These are phyloP conservation scores for Sporobolomyces phaffii DNA, from an alignment of 768 basidiomycete genomes.

Conservation along the genomic window DNA sequence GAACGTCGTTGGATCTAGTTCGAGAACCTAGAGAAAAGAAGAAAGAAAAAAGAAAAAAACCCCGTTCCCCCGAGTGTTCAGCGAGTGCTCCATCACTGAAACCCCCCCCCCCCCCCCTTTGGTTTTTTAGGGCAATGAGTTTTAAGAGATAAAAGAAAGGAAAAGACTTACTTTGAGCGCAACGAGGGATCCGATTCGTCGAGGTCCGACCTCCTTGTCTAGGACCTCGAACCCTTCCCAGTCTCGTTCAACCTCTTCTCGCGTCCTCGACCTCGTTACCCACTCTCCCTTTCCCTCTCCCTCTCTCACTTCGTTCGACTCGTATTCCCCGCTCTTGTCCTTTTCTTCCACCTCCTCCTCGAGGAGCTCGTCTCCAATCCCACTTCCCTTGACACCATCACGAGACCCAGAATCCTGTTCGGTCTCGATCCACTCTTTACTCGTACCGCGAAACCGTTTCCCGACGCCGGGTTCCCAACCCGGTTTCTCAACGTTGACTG, in stretches of 20 bases:
- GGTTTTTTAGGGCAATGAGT: too few species aligned
- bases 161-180: too few species aligned
- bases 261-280: slow-evolving; percentile 1
- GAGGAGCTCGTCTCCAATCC: neutral
- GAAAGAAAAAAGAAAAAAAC: neutral
- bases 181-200: too few species aligned
- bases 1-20: slow-evolving; percentile 35
- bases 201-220: too few species aligned
- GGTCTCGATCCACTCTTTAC: slow-evolving; percentile 13
- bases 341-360: neutral
- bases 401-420: too few species aligned
- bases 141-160: too few species aligned
- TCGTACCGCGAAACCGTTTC: slow-evolving; percentile 11
- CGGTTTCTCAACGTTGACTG: slow-evolving; percentile 39
- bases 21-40: slow-evolving; percentile 27
- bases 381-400: neutral
- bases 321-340: neutral
- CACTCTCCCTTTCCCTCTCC: neutral
- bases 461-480: slow-evolving; percentile 33
- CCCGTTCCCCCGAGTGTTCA: too few species aligned
- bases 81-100: neutral
- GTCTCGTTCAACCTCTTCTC: neutral
- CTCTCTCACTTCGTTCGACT: neutral
- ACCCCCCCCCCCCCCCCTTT: too few species aligned
- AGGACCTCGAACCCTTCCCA: neutral